These are phyloP conservation scores for Inga laurina DNA, from an alignment of 306 rosid genomes.

Conservation along the genomic window DNA sequence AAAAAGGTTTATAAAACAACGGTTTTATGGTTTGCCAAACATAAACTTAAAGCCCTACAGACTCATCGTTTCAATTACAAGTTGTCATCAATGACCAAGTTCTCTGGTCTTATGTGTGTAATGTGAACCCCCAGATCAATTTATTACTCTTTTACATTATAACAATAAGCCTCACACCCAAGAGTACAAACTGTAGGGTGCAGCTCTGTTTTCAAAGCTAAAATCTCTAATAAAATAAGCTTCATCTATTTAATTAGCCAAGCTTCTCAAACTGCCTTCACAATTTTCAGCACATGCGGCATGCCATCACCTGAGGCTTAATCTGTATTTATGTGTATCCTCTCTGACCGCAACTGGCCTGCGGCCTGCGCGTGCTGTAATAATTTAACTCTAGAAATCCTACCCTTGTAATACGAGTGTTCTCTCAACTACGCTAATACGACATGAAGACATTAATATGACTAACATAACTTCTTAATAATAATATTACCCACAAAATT, in stretches of 20 bases:
- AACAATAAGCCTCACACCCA: neutral
- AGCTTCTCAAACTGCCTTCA: neutral
- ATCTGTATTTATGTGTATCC: neutral
- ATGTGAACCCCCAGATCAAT: neutral
- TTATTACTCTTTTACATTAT: neutral
- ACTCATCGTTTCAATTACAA: neutral
- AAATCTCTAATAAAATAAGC: neutral
- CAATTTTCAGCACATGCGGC: neutral
- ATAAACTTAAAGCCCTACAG: neutral
- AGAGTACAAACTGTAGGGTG: neutral
- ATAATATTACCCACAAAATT: neutral
- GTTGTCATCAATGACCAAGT: neutral
- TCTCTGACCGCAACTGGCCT: neutral
- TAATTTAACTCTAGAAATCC: neutral
- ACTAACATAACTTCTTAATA: neutral
- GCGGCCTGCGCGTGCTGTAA: neutral
- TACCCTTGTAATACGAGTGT: neutral
- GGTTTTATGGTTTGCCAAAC: too few species aligned
- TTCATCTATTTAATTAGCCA: neutral
- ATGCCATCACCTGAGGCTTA: neutral
- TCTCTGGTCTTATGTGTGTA: neutral
- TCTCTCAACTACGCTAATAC: neutral
- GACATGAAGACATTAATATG: neutral
- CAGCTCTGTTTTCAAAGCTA: neutral
- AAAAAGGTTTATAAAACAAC: too few species aligned